These are phyloP conservation scores for Paramecium sexaurelia DNA, from an alignment of 73 alveolate genomes.

Conservation along the genomic window DNA sequence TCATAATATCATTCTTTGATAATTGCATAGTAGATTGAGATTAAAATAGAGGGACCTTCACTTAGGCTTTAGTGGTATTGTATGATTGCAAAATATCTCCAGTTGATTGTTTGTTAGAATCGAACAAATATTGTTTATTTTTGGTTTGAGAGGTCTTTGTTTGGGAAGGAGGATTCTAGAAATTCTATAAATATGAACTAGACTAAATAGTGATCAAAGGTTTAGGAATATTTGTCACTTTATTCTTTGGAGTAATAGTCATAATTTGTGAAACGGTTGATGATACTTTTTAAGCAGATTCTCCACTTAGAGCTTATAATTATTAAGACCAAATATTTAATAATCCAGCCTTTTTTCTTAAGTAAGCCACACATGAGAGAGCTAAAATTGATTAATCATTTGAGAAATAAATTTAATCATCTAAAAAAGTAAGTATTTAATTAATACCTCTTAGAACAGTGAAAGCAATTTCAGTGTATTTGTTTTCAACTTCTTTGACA, in stretches of 20 bases:
- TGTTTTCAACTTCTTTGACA: constrained; percentile 35
- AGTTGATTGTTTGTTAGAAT: background rate
- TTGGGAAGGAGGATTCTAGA: background rate
- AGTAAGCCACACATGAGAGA: constrained; percentile 16
- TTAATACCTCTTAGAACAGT: background rate
- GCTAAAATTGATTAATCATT: constrained; percentile 17
- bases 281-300: constrained; percentile 26
- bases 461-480: constrained; percentile 1
- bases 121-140: background rate
- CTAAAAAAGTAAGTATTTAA: background rate
- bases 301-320: background rate
- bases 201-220: background rate
- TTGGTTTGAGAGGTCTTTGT: background rate
- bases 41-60: background rate
- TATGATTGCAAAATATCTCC: background rate
- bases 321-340: constrained; percentile 47
- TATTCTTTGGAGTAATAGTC: background rate
- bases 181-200: background rate
- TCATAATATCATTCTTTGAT: background rate
- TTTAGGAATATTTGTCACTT: background rate
- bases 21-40: background rate
- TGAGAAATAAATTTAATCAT: background rate
- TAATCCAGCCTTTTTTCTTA: constrained; percentile 43
- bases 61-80: constrained; percentile 5
- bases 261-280: constrained; percentile 11